Percentiles rank a stretch among this genome's conserved stretches.
These are phyloP conservation scores for Boletus hoseneyae DNA, from an alignment of 1,284 basidiomycete genomes.

Conservation along the genomic window DNA sequence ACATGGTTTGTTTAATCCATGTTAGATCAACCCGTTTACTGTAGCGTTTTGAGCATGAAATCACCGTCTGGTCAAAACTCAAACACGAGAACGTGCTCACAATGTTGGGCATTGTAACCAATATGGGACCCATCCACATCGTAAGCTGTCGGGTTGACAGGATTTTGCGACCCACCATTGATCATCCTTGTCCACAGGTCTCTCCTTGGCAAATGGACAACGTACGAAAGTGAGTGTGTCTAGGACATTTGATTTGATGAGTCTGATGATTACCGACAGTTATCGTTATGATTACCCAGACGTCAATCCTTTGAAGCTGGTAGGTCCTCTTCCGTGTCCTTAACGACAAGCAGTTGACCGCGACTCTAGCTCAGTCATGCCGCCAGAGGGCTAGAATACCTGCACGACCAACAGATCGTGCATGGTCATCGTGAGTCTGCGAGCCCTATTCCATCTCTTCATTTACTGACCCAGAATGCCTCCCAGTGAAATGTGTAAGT, in stretches of 20 bases:
- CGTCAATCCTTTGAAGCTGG: conserved; percentile 41
- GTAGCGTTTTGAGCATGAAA: conserved; percentile 53
- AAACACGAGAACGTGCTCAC: conserved; percentile 41
- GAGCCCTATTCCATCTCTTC: not conserved
- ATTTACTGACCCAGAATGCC: not conserved
- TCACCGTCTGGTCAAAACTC: conserved; percentile 49
- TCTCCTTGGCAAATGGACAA: conserved; percentile 60
- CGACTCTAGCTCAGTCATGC: conserved; percentile 43
- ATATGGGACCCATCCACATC: conserved; percentile 48
- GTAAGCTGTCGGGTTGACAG: conserved; percentile 25
- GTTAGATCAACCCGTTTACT: not conserved
- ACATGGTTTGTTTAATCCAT: not conserved
- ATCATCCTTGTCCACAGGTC: conserved; percentile 37
- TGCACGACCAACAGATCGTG: conserved; percentile 46
- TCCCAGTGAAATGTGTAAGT: conserved; percentile 57
- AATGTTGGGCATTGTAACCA: conserved; percentile 52
- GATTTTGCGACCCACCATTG: not conserved
- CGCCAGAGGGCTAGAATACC: conserved; percentile 49
- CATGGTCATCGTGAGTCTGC: conserved; percentile 52
- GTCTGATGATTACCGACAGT: conserved; percentile 27
- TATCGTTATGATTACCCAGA: conserved; percentile 36
- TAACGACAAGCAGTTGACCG: conserved; percentile 2
- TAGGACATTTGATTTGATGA: not conserved
- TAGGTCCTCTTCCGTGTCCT: conserved; percentile 24
- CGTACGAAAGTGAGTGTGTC: conserved; percentile 41